These are phyloP conservation scores for Corymbia citriodora DNA, from an alignment of 441 rosid genomes.

Conservation along the genomic window DNA sequence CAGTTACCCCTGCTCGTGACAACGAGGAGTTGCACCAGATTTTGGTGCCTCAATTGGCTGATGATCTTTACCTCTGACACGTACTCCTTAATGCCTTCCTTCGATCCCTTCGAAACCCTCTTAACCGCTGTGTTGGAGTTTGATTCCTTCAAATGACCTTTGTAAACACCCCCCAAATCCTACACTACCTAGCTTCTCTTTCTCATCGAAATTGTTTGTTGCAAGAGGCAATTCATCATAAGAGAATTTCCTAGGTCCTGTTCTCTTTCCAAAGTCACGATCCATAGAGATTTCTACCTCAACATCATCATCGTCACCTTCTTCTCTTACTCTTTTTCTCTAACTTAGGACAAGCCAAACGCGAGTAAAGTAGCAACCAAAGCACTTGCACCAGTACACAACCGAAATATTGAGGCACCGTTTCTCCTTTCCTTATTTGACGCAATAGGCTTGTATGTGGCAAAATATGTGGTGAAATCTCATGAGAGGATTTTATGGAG, in stretches of 20 bases:
- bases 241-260: constrained; percentile 28
- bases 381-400: not conserved
- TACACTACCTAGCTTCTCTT: constrained; percentile 29
- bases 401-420: not conserved
- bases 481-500: constrained; percentile 4
- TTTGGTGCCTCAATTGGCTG: constrained; percentile 26
- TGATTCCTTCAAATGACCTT: constrained; percentile 11
- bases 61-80: constrained; percentile 31
- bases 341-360: not conserved
- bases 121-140: constrained; percentile 21
- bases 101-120: constrained; percentile 16
- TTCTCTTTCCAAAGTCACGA: not conserved
- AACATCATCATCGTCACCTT: not conserved
- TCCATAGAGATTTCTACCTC: not conserved
- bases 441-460: not conserved
- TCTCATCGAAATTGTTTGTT: constrained; percentile 19
- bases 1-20: constrained; percentile 23
- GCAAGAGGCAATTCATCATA: constrained; percentile 16
- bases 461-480: not conserved
- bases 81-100: constrained; percentile 28
- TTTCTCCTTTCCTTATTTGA: not conserved
- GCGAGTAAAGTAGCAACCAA: not conserved
- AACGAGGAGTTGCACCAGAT: constrained; percentile 34
- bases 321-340: not conserved
- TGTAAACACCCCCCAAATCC: constrained; percentile 29